Evolutionary conservation across 2,329 filamentous ascomycete species (phyloP).

Genomic region (Neofusicoccum parvum): DNA sequence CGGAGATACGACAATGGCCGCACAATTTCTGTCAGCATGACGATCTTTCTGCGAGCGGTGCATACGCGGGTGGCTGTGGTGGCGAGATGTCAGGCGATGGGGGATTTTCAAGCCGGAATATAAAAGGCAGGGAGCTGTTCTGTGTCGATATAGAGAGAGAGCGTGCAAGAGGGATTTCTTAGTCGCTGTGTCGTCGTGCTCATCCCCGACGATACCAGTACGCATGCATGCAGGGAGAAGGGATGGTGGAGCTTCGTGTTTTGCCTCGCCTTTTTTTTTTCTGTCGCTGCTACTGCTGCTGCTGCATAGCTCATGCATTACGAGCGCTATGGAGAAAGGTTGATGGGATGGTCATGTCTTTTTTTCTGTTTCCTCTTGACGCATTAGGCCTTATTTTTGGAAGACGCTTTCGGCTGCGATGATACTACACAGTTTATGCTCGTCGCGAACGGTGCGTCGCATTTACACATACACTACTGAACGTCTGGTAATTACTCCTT

Average conservation of each 20-base stretch:
- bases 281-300: not conserved
- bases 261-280: not conserved
- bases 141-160: constrained; percentile 7
- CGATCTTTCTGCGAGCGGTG: not conserved
- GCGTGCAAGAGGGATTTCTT: not conserved
- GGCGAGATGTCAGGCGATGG: not conserved
- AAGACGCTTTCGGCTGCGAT: too few relatives aligned
- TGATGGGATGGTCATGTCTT: not conserved
- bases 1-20: too few relatives aligned
- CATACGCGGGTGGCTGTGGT: not conserved
- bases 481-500: too few relatives aligned
- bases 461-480: too few relatives aligned
- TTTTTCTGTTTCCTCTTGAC: not conserved
- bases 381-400: not conserved
- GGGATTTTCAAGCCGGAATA: not conserved
- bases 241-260: not conserved
- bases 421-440: too few relatives aligned
- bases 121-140: not conserved
- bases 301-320: constrained; percentile 13
- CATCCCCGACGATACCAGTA: not conserved
- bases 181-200: too few relatives aligned
- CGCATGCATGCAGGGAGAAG: too few relatives aligned
- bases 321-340: constrained; percentile 9
- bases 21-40: not conserved
- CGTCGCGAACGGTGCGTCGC: too few relatives aligned